These are phyloP conservation scores for Dinochytrium kinnereticum DNA, from an alignment of 371 early-diverging fungal genomes.

Conservation along the genomic window DNA sequence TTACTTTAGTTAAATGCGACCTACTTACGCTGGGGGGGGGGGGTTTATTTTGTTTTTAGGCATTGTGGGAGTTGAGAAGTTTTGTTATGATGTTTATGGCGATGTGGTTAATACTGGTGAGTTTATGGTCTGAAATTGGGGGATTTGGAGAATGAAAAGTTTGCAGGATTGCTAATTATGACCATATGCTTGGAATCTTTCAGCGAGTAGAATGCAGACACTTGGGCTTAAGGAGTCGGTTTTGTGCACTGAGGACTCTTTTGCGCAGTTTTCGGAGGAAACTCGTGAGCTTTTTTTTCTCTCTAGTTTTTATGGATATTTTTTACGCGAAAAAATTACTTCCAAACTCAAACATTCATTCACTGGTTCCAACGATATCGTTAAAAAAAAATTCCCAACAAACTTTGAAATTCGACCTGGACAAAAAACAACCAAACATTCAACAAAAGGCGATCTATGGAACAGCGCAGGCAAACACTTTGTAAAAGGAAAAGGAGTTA, in stretches of 20 bases:
- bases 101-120: constrained; percentile 1
- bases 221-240: not conserved
- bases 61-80: constrained; percentile 7
- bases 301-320: no score
- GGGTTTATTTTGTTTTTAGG: not conserved
- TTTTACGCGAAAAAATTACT: no score
- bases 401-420: no score
- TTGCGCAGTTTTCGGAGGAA: not conserved
- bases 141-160: not conserved
- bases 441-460: no score
- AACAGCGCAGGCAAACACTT: not conserved
- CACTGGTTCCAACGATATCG: no score
- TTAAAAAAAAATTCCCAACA: no score
- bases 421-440: no score
- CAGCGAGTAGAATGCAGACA: constrained; percentile 4
- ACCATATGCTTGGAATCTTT: no score
- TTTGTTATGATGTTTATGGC: constrained; percentile 13
- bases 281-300: not conserved
- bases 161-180: no score
- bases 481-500: constrained; percentile 7
- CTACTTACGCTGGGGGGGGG: no score
- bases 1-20: no score
- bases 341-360: no score
- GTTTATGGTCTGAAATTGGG: not conserved
- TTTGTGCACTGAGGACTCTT: not conserved